Evolutionary conservation across 2,329 filamentous ascomycete genomes (phyloP), one percentile per base, ranked within the genome.

Genomic region (Venturia effusa): DNA sequence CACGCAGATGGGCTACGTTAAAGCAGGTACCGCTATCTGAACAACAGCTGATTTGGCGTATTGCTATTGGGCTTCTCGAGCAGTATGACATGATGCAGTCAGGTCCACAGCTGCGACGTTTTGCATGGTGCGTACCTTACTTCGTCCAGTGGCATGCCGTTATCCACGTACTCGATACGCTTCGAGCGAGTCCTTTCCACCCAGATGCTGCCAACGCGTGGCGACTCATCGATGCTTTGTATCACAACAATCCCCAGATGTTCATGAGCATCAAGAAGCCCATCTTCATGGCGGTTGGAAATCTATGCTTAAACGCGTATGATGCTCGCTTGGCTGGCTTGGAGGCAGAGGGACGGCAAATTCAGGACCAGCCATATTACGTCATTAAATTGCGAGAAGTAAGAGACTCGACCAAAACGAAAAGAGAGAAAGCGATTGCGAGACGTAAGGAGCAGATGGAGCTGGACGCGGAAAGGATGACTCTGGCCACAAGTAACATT

Each of bases 91-190:
- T 77, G 70, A 55, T 74, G 62, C 72, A 73, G 61, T 71, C 73
- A 27, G 74, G 68, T 62, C 70, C 70, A 8, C 69, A 68, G 32
- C 67, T 74, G 13, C 66, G 68, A 60, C 66, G 65, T 39, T 75
- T 73, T 66, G 68, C 71, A 2, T 75, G 73, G 73, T 66, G 73
- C 59, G 70, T 67, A 40, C 61, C 71, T 3, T 74, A 70, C 61
- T 70, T 69, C 64, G 66, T 70, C 34, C 72, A 71, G 67, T 75
- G 73, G 74, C 72, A 74, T 62, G 71, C 71, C 61, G 59, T 75
- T 59, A 74, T 75, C 60, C 70, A 76, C 62, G 66, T 75, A 27
- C 67, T 76, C 61, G 70, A 76, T 68, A 71, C 71, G 51, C 68
- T 77, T 61, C 67, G 74, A 70, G 68, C 70, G 64, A 61, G 72